Conservation (phyloP, 768 basidiomycete genomes). For the Saitozyma podzolica region DNA sequence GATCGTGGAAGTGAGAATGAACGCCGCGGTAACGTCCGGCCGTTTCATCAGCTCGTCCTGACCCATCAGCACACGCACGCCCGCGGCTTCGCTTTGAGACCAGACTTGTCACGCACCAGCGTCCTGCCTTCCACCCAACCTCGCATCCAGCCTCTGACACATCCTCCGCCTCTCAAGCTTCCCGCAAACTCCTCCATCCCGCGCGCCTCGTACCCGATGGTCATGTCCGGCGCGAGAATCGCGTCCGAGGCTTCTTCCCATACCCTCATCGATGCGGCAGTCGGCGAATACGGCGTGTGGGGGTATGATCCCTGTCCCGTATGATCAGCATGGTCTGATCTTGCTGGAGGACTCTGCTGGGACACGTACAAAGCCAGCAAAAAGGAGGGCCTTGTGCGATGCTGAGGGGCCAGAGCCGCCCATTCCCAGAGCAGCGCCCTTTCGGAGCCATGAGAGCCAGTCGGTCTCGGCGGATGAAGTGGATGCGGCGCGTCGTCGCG, state of each 20-base stretch:
- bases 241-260: constrained; percentile 50
- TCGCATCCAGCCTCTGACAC: constrained; percentile 38
- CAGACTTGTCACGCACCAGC: constrained; percentile 26
- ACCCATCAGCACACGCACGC: constrained; percentile 1
- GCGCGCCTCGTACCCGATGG: constrained; percentile 37
- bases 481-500: constrained; percentile 25
- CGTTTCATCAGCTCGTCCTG: constrained; percentile 46
- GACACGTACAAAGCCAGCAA: constrained; percentile 46
- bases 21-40: constrained; percentile 47
- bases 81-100: background rate
- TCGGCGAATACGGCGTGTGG: constrained; percentile 46
- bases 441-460: constrained; percentile 38
- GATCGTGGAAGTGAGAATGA: constrained; percentile 46
- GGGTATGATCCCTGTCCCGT: constrained; percentile 46
- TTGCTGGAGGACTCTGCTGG: too few relatives aligned
- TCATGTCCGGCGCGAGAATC: constrained; percentile 39
- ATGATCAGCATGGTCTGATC: background rate
- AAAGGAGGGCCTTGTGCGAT: constrained; percentile 35
- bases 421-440: constrained; percentile 13
- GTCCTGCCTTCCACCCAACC: constrained; percentile 47
- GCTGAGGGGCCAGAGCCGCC: constrained; percentile 6
- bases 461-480: constrained; percentile 31
- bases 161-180: constrained; percentile 13
- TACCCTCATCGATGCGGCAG: constrained; percentile 34
- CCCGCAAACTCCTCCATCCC: constrained; percentile 43